Percentiles rank a stretch among this genome's conserved stretches.
phyloP scores from a whole-genome alignment of 345 rosid species.

The Cardamine chenopodiifolia region DNA sequence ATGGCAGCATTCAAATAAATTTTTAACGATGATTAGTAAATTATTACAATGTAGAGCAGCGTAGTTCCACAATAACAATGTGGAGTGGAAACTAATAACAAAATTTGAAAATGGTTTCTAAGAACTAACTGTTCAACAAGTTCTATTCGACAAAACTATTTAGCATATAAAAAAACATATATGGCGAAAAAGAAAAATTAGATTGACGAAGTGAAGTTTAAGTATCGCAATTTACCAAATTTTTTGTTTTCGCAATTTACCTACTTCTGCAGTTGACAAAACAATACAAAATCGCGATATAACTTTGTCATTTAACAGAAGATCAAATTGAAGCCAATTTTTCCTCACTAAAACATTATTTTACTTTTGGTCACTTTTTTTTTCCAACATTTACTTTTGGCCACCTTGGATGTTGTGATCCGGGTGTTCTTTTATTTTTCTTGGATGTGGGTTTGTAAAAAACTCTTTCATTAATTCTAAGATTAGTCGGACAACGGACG shows the following conservation, averaged over 20 bases:
- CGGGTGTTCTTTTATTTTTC: not conserved
- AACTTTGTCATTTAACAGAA: not conserved
- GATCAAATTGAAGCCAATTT: not conserved
- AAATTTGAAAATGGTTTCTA: too few relatives aligned
- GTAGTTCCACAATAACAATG: not conserved
- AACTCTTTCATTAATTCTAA: too few relatives aligned
- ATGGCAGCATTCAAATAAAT: not conserved
- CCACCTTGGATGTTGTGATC: not conserved
- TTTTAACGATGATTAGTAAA: not conserved
- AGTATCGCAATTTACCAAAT: not conserved
- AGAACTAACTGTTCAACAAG: too few relatives aligned
- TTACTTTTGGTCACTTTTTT: not conserved
- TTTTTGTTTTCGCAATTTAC: constrained; percentile 1
- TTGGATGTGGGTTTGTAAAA: not conserved
- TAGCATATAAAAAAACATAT: too few relatives aligned
- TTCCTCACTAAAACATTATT: not conserved
- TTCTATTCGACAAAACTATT: too few relatives aligned
- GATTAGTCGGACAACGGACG: too few relatives aligned
- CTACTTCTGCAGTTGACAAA: not conserved
- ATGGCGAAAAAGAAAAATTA: too few relatives aligned
- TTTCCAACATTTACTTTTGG: too few relatives aligned
- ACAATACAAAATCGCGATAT: not conserved
- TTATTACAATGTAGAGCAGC: not conserved
- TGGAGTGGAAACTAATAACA: too few relatives aligned
- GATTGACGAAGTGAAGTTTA: not conserved